Evolutionary conservation across 2,329 filamentous ascomycete genomes (phyloP).

Genomic region (Exophiala spinifera): DNA sequence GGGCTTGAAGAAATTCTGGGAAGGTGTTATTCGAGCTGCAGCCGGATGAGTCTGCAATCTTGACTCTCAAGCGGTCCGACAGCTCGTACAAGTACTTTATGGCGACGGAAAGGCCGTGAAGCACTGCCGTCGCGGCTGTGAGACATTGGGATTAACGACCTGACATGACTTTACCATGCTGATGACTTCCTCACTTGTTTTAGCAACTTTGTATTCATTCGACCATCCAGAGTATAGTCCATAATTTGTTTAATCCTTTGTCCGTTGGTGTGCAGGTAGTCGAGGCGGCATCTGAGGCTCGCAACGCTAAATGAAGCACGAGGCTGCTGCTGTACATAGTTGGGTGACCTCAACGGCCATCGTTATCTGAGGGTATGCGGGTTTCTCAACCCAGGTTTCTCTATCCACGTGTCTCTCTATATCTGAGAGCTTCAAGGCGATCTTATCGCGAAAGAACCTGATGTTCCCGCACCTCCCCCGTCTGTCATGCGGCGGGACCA

Average conservation of each 20-base stretch:
- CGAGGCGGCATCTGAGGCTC: neutral
- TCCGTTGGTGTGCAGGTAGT: too few relatives aligned
- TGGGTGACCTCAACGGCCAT: neutral
- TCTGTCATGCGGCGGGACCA: too few relatives aligned
- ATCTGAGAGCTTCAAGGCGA: too few relatives aligned
- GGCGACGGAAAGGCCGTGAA: neutral
- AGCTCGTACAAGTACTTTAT: neutral
- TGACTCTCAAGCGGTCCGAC: too few relatives aligned
- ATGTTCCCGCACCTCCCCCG: too few relatives aligned
- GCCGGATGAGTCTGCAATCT: slow-evolving; percentile 12
- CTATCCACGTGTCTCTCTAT: too few relatives aligned
- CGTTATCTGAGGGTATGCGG: too few relatives aligned
- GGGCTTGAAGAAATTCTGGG: slow-evolving; percentile 64
- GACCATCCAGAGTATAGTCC: too few relatives aligned
- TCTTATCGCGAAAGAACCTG: too few relatives aligned
- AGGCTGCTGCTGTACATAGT: neutral
- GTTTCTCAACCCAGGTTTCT: too few relatives aligned
- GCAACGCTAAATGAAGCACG: neutral
- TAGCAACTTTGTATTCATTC: neutral
- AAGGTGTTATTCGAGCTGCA: slow-evolving; percentile 49
- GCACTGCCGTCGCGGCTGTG: neutral
- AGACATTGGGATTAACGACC: neutral
- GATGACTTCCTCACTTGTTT: neutral
- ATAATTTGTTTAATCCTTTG: too few relatives aligned
- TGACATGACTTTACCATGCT: neutral